A percentile compares a stretch with the other conserved stretches of the same genome.
These are phyloP conservation scores for Zelopaecilomyces penicillatus DNA, from an alignment of 2,329 filamentous ascomycete species.

Conservation along the genomic window DNA sequence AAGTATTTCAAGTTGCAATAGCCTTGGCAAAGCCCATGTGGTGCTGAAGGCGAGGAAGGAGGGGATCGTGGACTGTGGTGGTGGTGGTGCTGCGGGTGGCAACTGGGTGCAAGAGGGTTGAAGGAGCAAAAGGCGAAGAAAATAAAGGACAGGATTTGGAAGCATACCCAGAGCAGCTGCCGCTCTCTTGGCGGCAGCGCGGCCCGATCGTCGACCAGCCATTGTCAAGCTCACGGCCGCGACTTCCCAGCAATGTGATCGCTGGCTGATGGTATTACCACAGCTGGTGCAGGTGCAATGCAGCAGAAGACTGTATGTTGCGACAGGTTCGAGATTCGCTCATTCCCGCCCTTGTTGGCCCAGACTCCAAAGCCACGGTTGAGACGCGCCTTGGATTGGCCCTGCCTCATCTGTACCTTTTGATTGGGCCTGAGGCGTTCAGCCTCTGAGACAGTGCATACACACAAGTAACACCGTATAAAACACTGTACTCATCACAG, in stretches of 20 bases:
- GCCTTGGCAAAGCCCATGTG: too few relatives aligned
- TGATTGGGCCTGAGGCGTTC: not conserved
- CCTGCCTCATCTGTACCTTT: slow-evolving; percentile 3
- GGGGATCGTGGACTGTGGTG: not conserved
- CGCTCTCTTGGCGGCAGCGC: slow-evolving; percentile 45
- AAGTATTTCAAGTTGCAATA: not conserved
- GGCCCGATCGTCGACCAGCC: slow-evolving; percentile 41
- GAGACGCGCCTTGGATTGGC: slow-evolving; percentile 2
- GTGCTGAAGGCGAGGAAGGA: not conserved
- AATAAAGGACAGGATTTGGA: not conserved
- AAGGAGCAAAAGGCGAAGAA: not conserved
- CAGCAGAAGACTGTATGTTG: too few relatives aligned
- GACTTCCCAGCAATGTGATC: not conserved
- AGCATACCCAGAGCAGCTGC: slow-evolving; percentile 44
- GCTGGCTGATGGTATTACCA: too few relatives aligned
- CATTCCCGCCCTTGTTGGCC: too few relatives aligned
- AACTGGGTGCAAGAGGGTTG: not conserved
- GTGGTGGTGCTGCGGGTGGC: not conserved
- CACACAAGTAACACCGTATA: not conserved
- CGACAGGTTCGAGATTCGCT: too few relatives aligned
- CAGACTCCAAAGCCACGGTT: not conserved
- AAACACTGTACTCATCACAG: not conserved
- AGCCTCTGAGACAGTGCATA: not conserved
- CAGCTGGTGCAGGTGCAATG: too few relatives aligned
- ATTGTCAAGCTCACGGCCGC: slow-evolving; percentile 12